These are phyloP conservation scores for Podaxis carcinomalis DNA, from an alignment of 768 basidiomycete genomes.

Conservation along the genomic window DNA sequence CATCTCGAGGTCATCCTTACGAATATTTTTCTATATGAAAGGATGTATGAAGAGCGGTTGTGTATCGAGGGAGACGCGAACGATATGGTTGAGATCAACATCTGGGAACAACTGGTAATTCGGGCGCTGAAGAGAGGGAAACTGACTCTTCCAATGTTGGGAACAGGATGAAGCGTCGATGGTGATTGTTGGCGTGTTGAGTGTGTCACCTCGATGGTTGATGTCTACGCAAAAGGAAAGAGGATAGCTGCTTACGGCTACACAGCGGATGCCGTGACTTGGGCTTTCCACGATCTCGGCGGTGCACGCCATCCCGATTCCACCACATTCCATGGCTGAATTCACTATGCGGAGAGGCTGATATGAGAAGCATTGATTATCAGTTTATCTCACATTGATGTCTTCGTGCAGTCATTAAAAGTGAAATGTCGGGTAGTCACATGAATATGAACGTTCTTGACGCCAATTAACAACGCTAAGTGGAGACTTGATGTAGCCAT, in stretches of 20 bases:
- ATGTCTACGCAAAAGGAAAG: slow-evolving; percentile 16
- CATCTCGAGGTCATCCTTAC: slow-evolving; percentile 25
- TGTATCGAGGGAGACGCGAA: slow-evolving; percentile 1
- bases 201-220: slow-evolving; percentile 28
- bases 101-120: slow-evolving; percentile 28
- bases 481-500: neutral
- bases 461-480: neutral
- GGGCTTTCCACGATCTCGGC: slow-evolving; percentile 23
- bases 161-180: slow-evolving; percentile 27
- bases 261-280: slow-evolving; percentile 23
- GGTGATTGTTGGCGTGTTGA: slow-evolving; percentile 28
- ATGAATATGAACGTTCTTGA: neutral
- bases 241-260: slow-evolving; percentile 18
- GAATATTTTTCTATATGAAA: neutral
- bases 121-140: slow-evolving; percentile 18
- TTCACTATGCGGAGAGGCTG: slow-evolving; percentile 19
- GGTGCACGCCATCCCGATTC: slow-evolving; percentile 19
- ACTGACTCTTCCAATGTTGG: slow-evolving; percentile 24
- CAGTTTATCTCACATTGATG: neutral
- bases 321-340: slow-evolving; percentile 31
- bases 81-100: slow-evolving; percentile 17
- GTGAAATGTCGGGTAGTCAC: neutral
- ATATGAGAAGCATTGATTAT: neutral
- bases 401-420: neutral
- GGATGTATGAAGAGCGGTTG: neutral